These are phyloP conservation scores for Penicillium salamii DNA, from an alignment of 495 filamentous ascomycete genomes.

Conservation along the genomic window DNA sequence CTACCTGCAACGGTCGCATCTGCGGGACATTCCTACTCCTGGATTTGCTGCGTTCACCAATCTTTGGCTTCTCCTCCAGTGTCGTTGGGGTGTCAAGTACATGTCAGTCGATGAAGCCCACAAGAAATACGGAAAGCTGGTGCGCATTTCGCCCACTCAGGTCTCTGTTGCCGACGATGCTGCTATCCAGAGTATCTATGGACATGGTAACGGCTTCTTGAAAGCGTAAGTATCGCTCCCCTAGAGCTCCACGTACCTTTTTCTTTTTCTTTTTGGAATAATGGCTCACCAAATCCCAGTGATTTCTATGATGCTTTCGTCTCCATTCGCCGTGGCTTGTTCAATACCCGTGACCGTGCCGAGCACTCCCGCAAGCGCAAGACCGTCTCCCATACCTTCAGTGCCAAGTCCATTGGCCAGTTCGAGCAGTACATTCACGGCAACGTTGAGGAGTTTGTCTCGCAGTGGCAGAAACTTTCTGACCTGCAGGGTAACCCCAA, in stretches of 20 bases:
- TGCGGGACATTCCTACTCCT: slow-evolving; percentile 66
- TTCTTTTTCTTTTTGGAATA: background rate
- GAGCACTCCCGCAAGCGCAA: slow-evolving; percentile 91
- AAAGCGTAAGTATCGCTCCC: slow-evolving; percentile 54
- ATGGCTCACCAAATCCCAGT: slow-evolving; percentile 24
- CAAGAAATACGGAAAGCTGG: slow-evolving; percentile 63
- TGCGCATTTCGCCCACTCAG: slow-evolving; percentile 59
- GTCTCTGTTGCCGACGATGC: slow-evolving; percentile 58
- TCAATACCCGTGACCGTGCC: slow-evolving; percentile 81
- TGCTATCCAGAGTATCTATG: slow-evolving; percentile 56
- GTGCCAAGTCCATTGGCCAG: slow-evolving; percentile 73
- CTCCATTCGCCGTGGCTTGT: slow-evolving; percentile 79
- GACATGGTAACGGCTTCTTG: slow-evolving; percentile 69
- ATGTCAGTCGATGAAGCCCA: slow-evolving; percentile 67
- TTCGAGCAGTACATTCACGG: slow-evolving; percentile 87
- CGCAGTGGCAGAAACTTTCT: slow-evolving; percentile 64
- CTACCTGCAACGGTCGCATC: slow-evolving; percentile 62
- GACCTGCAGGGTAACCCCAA: slow-evolving; percentile 42
- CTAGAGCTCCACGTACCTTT: too few relatives aligned
- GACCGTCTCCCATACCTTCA: slow-evolving; percentile 84
- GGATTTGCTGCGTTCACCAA: slow-evolving; percentile 68
- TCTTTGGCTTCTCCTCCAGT: slow-evolving; percentile 72
- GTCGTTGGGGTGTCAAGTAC: slow-evolving; percentile 65
- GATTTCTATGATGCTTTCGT: slow-evolving; percentile 93
- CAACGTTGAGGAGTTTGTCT: slow-evolving; percentile 73